Base-by-base conservation (phyloP, 371 early-diverging fungal species). In the Lichtheimia corymbifera region DNA sequence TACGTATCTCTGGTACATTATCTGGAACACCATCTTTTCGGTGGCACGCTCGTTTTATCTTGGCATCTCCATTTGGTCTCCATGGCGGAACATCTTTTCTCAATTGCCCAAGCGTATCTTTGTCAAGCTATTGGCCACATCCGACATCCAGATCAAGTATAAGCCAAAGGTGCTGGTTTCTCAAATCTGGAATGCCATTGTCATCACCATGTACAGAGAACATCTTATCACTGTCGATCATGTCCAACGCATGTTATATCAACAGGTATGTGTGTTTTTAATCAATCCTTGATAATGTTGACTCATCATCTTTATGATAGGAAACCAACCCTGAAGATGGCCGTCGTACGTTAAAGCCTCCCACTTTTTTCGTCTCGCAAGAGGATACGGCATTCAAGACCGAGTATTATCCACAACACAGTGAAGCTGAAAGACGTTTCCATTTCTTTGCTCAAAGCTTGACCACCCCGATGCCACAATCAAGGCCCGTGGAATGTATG, bases 1-100 rank as follows among this genome's bases (percentile, higher is more conserved):
- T 60, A 93, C 95, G 0, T 95, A 94, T 65, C 80, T 95, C 44
- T 95, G 96, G 95, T 95, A 93, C 67, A 91, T 93, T 45, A 89
- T 93, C 53, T 92, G 90, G 89, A 92, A 88, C 73, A 88, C 91
- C 2, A 68, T 90, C 28, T 91, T 93, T 59, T 92, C 92, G 0
- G 91, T 93, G 20, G 85, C 86, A 20, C 80, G 88, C 45, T 88
- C 94, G 1, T 91, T 95, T 58, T 86, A 89, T 53, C 84, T 91
- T 14, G 94, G 93, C 30, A 84, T 93, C 30, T 93, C 93, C 2
- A 91, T 93, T 58, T 89, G 93, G 87, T 88, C 93, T 0, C 93
- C 94, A 4, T 93, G 93, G 94, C 83, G 93, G 67, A 91, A 91
- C 58, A 91, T 92, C 60, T 94, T 93, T 65, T 81, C 90, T 12